Evolutionary conservation across 23 red algal genomes (phyloP).

Genomic region (Gracilaria gracilis): DNA sequence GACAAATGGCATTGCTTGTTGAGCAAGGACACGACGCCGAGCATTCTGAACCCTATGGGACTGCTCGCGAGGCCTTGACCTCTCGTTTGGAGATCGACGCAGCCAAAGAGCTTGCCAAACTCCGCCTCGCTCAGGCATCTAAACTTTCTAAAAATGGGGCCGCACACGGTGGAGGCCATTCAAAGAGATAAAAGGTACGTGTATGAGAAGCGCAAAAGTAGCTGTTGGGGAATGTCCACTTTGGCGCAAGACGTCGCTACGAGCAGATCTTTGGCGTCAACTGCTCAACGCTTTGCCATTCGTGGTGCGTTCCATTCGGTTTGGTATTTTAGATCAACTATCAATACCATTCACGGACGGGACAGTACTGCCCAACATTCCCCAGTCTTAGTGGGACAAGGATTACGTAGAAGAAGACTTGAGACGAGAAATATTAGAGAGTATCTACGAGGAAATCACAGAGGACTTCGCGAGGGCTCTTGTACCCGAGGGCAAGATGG

Average conservation of each 20-base stretch:
- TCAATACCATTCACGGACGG: slow-evolving; percentile 10
- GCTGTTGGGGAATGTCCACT: too few species aligned
- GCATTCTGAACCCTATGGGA: not conserved
- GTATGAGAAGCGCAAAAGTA: too few species aligned
- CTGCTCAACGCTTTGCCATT: not conserved
- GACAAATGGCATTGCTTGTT: slow-evolving; percentile 18
- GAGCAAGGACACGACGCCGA: slow-evolving; percentile 14
- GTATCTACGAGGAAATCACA: too few species aligned
- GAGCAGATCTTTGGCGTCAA: not conserved
- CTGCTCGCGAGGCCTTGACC: not conserved
- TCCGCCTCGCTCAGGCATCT: too few species aligned
- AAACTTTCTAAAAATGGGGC: too few species aligned
- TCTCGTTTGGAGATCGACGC: not conserved
- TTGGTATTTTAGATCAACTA: slow-evolving; percentile 17
- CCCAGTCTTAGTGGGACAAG: not conserved
- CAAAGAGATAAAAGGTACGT: too few species aligned
- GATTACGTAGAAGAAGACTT: slow-evolving; percentile 19
- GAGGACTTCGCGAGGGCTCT: too few species aligned
- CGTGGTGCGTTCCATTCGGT: not conserved
- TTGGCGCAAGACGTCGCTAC: too few species aligned
- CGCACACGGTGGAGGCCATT: too few species aligned
- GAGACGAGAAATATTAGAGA: too few species aligned
- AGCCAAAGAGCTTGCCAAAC: not conserved
- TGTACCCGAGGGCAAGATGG: not conserved
- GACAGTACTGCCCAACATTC: not conserved